Evolutionary conservation across 2,329 filamentous ascomycete species (phyloP), one percentile per base, ranked within the genome.

Genomic region (Xylaria sp.): DNA sequence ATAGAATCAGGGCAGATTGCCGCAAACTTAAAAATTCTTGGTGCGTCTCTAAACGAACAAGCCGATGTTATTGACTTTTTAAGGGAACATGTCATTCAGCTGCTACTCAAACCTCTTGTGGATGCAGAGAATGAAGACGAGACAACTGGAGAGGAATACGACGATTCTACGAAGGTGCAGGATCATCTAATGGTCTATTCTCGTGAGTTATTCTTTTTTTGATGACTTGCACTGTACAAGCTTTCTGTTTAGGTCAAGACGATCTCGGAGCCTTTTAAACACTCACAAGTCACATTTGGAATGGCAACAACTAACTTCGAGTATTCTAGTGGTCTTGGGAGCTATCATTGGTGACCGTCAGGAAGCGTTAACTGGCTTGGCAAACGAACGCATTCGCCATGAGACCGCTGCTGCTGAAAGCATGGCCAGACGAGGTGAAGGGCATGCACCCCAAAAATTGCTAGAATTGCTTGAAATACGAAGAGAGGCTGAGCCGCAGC

Each of bases 121-220:
- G 96, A 98, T 73, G 90, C 96, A 75, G 93, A 97, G 48, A 89
- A 89, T 0, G 83, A 83, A 17, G 80, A 86, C 10, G 93, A 97
- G 66, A 87, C 89, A 2, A 95, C 93, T 11, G 96, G 96, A 28
- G 91, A 97, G 67, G 96, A 98, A 78, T 96, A 97, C 71, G 92
- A 93, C 73, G 88, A 92, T 38, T 97, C 95, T 0, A 93, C 94
- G 0, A 93, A 93, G 78, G 87, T 91, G 54, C 95, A 98, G 80
- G 95, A 97, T 69, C 90, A 97, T 77, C 87, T 97, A 49, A 93
- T 95, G 80, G 92, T 92, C 6, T 97, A 97, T 76, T 91, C 97
- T 66, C 90, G 53, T 56, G n/a, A 56, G 53, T 56, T 20, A 38
- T 38, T 36, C 33, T 56, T 56, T 0, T 23, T 23, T 13, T 13